Evolutionary conservation across 441 rosid genomes (phyloP).

Genomic region (Aquilaria agallochum): DNA sequence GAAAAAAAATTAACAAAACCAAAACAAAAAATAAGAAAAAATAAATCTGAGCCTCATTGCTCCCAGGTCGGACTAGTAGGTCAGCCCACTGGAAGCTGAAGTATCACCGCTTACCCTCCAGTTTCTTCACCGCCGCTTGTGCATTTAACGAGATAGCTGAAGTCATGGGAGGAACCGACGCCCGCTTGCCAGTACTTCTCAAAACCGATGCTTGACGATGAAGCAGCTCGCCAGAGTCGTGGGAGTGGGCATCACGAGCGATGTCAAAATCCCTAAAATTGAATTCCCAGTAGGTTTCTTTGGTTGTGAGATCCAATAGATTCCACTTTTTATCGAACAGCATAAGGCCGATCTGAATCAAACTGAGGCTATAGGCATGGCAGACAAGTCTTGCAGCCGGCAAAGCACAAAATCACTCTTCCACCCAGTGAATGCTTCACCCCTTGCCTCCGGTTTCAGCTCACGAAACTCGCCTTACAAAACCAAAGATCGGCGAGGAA

Average conservation of each 20-base stretch:
- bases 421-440: too few relatives aligned
- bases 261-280: slow-evolving; percentile 55
- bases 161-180: slow-evolving; percentile 45
- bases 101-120: too few relatives aligned
- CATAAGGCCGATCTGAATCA: slow-evolving; percentile 65
- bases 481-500: too few relatives aligned
- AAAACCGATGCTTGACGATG: slow-evolving; percentile 48
- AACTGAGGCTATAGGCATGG: slow-evolving; percentile 50
- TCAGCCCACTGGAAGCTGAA: too few relatives aligned
- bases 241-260: slow-evolving; percentile 40
- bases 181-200: slow-evolving; percentile 40
- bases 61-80: too few relatives aligned
- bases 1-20: too few relatives aligned
- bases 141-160: slow-evolving; percentile 58
- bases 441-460: too few relatives aligned
- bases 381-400: slow-evolving; percentile 29
- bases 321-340: slow-evolving; percentile 43
- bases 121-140: slow-evolving; percentile 13
- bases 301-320: slow-evolving; percentile 50
- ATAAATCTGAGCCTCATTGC: too few relatives aligned
- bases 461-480: too few relatives aligned
- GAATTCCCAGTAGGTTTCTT: slow-evolving; percentile 48
- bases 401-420: too few relatives aligned
- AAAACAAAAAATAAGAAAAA: too few relatives aligned
- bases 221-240: slow-evolving; percentile 52